Evolutionary conservation across 768 basidiomycete genomes (phyloP).

Genomic region (Auricularia sp.): DNA sequence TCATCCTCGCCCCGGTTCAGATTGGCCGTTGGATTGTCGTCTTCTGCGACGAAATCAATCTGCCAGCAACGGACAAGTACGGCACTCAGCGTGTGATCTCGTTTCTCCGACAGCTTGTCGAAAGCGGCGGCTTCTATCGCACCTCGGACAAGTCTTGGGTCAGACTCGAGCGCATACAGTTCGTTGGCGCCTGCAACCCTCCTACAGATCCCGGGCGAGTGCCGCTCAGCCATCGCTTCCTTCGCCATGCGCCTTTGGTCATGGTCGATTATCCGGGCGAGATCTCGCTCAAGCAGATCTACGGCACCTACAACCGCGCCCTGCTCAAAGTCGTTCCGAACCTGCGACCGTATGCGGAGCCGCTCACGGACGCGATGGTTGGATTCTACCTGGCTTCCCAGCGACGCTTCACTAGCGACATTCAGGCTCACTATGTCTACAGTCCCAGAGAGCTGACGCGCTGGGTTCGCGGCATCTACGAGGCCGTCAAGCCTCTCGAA

Average conservation of each 20-base stretch:
- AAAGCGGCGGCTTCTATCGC: conserved; percentile 91
- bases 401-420: conserved; percentile 86
- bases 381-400: conserved; percentile 90
- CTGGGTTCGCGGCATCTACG: conserved; percentile 96
- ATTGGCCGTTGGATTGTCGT: conserved; percentile 98
- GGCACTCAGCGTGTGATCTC: conserved; percentile 98
- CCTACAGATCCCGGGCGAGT: conserved; percentile 98
- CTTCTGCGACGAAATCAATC: conserved; percentile 99
- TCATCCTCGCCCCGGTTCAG: conserved; percentile 85
- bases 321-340: conserved; percentile 92
- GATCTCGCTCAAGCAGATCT: conserved; percentile 93
- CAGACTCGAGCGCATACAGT: conserved; percentile 95
- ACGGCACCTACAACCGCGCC: conserved; percentile 94
- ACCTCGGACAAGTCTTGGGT: conserved; percentile 95
- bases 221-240: conserved; percentile 94
- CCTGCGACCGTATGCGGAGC: conserved; percentile 83
- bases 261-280: conserved; percentile 99
- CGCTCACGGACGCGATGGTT: conserved; percentile 97
- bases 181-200: conserved; percentile 98
- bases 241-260: conserved; percentile 91
- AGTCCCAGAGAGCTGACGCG: conserved; percentile 97
- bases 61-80: conserved; percentile 94
- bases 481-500: conserved; percentile 90
- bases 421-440: conserved; percentile 99
- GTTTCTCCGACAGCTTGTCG: conserved; percentile 94